Conservation (phyloP, 2,329 filamentous ascomycete genomes). For the Fusarium nanum region DNA sequence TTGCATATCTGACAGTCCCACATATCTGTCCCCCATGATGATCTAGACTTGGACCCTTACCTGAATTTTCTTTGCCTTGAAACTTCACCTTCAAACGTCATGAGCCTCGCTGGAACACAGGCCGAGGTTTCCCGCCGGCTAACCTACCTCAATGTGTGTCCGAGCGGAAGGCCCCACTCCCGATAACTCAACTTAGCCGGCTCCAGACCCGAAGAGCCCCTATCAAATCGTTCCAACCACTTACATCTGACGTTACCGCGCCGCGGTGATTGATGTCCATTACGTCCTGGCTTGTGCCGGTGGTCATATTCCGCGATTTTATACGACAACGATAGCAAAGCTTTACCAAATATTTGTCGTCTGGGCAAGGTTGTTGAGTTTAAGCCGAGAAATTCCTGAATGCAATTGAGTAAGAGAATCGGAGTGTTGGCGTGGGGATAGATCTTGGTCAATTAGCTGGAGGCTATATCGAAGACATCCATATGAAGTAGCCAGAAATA, state of each 20-base stretch:
- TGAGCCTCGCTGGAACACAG: constrained; percentile 35
- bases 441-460: background rate
- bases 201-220: constrained; percentile 31
- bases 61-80: background rate
- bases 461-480: background rate
- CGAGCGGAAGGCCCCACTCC: constrained; percentile 18
- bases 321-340: constrained; percentile 28
- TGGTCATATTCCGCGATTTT: constrained; percentile 36
- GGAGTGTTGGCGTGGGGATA: background rate
- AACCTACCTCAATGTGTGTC: constrained; percentile 19
- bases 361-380: background rate
- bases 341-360: constrained; percentile 18
- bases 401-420: constrained; percentile 16
- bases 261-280: constrained; percentile 47
- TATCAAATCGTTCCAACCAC: constrained; percentile 23
- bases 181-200: constrained; percentile 40
- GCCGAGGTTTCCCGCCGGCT: constrained; percentile 44
- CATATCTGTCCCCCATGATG: constrained; percentile 1
- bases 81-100: constrained; percentile 28
- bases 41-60: background rate
- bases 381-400: constrained; percentile 31
- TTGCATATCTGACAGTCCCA: constrained; percentile 5
- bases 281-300: constrained; percentile 30
- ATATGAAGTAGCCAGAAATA: background rate
- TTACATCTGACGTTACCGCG: constrained; percentile 2